These are phyloP conservation scores for Aspergillus flavus DNA, from an alignment of 2,329 filamentous ascomycete genomes.

Conservation along the genomic window DNA sequence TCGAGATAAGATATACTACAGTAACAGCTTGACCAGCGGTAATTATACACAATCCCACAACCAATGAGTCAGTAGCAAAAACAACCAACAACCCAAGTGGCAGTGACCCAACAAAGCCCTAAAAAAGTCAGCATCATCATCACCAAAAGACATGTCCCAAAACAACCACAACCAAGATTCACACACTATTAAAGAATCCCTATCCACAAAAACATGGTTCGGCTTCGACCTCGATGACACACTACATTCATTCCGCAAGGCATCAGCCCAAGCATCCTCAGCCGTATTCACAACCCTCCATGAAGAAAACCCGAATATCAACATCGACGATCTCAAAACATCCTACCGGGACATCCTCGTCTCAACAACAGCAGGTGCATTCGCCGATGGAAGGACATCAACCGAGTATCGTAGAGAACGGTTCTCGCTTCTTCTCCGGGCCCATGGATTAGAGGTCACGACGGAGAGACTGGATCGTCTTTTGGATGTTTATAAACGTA, in stretches of 20 bases:
- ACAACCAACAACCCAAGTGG: background rate
- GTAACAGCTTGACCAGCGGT: too few species aligned
- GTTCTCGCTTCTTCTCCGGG: slow-evolving; percentile 38
- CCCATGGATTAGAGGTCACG: background rate
- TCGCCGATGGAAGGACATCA: slow-evolving; percentile 49
- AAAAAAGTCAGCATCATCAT: background rate
- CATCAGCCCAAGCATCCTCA: slow-evolving; percentile 40
- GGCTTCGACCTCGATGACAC: slow-evolving; percentile 56
- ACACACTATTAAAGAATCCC: background rate
- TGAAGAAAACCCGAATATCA: slow-evolving; percentile 9
- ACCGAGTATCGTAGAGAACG: slow-evolving; percentile 47
- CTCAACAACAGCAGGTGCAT: slow-evolving; percentile 42
- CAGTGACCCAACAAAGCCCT: background rate
- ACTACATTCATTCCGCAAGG: slow-evolving; percentile 50
- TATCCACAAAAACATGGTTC: slow-evolving; percentile 35
- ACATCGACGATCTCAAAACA: slow-evolving; percentile 14
- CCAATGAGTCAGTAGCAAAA: too few species aligned
- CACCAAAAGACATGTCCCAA: background rate
- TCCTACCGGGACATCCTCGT: slow-evolving; percentile 40
- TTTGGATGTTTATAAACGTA: slow-evolving; percentile 17
- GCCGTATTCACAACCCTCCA: slow-evolving; percentile 37
- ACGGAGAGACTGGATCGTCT: slow-evolving; percentile 16
- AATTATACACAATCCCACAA: too few species aligned
- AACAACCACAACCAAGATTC: background rate
- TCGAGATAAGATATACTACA: too few species aligned